Evolutionary conservation across 2,329 filamentous ascomycete genomes (phyloP).

Genomic region (Lasiodiplodia citricola): DNA sequence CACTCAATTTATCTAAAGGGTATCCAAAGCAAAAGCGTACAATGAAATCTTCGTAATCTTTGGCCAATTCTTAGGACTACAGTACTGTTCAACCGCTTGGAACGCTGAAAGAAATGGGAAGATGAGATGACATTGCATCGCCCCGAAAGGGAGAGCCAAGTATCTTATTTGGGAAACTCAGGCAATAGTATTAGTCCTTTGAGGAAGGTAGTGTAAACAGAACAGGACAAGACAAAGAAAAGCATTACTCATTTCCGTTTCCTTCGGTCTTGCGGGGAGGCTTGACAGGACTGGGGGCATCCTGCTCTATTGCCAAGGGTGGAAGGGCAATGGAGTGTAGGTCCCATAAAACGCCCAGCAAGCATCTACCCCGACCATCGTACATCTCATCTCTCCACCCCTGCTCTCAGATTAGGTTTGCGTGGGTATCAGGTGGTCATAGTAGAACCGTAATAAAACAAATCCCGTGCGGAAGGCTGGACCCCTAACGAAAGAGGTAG

Average conservation of each 20-base stretch:
- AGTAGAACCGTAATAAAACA: neutral
- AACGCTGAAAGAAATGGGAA: neutral
- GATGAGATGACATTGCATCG: neutral
- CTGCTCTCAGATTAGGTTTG: conserved; percentile 2
- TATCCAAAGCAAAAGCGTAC: neutral
- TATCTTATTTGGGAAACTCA: neutral
- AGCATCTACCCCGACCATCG: neutral
- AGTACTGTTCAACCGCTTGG: neutral
- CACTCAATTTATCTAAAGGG: neutral
- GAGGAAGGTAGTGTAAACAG: neutral
- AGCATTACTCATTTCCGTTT: conserved; percentile 19
- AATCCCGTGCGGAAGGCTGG: neutral
- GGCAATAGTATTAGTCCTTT: neutral
- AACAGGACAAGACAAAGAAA: neutral
- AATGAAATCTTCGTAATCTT: neutral
- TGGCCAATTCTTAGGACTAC: neutral
- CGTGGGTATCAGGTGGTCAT: conserved; percentile 12
- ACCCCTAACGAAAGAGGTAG: neutral
- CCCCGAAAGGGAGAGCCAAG: neutral
- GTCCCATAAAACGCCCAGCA: neutral
- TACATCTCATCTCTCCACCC: conserved; percentile 4
- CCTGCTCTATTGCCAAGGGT: neutral
- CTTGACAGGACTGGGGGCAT: neutral
- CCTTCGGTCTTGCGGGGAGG: neutral
- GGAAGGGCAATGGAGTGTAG: neutral